Percentiles rank a stretch among this genome's conserved stretches.
phyloP scores from a whole-genome alignment of 2,329 filamentous ascomycete genomes.

The Pestalotiopsis fici region DNA sequence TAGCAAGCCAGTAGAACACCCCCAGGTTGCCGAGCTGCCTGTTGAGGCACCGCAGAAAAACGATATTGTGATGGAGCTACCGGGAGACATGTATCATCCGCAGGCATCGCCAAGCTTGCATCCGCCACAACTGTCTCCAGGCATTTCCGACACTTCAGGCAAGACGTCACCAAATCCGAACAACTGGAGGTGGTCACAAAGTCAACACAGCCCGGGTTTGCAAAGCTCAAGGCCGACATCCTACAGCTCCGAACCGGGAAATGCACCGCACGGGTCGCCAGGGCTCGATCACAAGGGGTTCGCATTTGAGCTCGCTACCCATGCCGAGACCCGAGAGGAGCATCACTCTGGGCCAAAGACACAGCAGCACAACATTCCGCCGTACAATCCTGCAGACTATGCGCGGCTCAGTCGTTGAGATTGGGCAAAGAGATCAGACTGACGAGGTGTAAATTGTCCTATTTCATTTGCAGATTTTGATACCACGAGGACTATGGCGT shows the following conservation, averaged over 20 bases:
- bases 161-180: conserved; percentile 27
- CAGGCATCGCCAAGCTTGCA: conserved; percentile 29
- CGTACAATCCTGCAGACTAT: conserved; percentile 15
- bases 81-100: conserved; percentile 49
- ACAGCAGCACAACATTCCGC: conserved; percentile 18
- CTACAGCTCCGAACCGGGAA: conserved; percentile 30
- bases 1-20: conserved; percentile 20
- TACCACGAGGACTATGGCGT: background rate
- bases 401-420: conserved; percentile 6
- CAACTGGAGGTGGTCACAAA: conserved; percentile 44
- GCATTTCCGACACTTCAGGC: conserved; percentile 22
- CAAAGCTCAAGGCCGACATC: conserved; percentile 36
- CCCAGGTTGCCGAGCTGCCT: conserved; percentile 42
- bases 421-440: background rate
- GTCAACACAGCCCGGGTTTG: conserved; percentile 29
- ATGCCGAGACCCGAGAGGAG: conserved; percentile 49
- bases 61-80: conserved; percentile 37
- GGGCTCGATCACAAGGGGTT: conserved; percentile 41
- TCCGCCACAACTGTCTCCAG: conserved; percentile 31
- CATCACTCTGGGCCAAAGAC: conserved; percentile 29
- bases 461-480: background rate
- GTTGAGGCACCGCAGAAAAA: conserved; percentile 11
- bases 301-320: conserved; percentile 45
- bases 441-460: background rate
- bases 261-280: conserved; percentile 36